phyloP scores from a whole-genome alignment of 371 early-diverging fungal genomes.

The Mortierella sp. region DNA sequence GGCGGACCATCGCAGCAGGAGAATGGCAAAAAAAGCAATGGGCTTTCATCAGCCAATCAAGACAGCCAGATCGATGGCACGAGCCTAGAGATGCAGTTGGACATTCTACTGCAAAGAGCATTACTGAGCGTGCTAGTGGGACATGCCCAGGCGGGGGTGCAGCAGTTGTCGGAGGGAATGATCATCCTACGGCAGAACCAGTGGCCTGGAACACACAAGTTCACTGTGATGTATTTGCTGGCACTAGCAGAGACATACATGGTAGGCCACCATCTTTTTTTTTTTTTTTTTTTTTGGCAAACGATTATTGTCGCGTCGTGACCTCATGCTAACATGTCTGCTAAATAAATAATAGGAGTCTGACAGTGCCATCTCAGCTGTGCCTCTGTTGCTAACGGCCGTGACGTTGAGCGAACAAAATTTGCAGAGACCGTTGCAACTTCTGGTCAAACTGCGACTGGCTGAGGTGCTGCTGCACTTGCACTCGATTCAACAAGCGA shows the following conservation, averaged over 20 bases:
- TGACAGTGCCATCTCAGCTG: constrained; percentile 23
- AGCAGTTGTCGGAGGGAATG: constrained; percentile 38
- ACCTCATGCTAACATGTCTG: too few relatives aligned
- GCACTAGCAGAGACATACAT: constrained; percentile 39
- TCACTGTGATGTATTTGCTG: constrained; percentile 32
- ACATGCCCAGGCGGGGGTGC: constrained; percentile 18
- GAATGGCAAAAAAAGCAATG: not conserved
- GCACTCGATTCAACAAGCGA: constrained; percentile 24
- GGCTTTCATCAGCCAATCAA: not conserved
- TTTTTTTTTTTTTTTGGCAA: too few relatives aligned
- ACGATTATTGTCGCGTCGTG: too few relatives aligned
- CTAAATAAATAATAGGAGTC: constrained; percentile 24
- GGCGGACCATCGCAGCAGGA: not conserved
- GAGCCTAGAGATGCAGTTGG: constrained; percentile 33
- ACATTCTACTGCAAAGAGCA: constrained; percentile 29
- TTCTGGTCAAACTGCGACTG: constrained; percentile 32
- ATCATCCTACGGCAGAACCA: constrained; percentile 23
- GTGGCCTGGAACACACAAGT: constrained; percentile 37
- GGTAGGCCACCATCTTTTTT: constrained; percentile 7
- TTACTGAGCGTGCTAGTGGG: constrained; percentile 21
- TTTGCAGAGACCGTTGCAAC: constrained; percentile 33
- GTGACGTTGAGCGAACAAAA: constrained; percentile 29
- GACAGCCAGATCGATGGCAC: constrained; percentile 27
- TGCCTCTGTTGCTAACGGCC: constrained; percentile 34
- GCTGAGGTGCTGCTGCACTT: constrained; percentile 32